Evolutionary conservation across 176 grass and related monocot species (phyloP).

Genomic region (Echinochloa phyllopogon): DNA sequence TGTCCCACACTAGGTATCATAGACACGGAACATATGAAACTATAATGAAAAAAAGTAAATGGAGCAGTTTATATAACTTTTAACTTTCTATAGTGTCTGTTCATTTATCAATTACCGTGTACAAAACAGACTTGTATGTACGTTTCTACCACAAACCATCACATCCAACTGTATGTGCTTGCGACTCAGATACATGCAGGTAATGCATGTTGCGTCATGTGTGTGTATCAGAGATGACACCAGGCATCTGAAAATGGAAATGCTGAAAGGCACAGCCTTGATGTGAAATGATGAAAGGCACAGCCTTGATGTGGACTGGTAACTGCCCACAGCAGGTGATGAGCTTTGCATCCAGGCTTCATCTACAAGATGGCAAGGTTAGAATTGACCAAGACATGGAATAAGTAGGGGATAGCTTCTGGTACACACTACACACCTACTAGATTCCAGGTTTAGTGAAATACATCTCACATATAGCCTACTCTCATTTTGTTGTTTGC

Average conservation of each 20-base stretch:
- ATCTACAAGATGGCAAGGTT: slow-evolving; percentile 45
- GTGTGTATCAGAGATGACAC: slow-evolving; percentile 42
- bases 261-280: slow-evolving; percentile 43
- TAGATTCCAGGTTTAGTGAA: slow-evolving; percentile 38
- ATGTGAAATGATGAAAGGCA: slow-evolving; percentile 41
- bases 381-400: slow-evolving; percentile 59
- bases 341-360: slow-evolving; percentile 48
- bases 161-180: slow-evolving; percentile 2
- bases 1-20: slow-evolving; percentile 29
- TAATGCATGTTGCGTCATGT: slow-evolving; percentile 10
- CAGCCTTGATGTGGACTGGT: slow-evolving; percentile 74
- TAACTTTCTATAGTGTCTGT: slow-evolving; percentile 5
- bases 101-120: not conserved
- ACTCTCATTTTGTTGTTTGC: slow-evolving; percentile 32
- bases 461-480: slow-evolving; percentile 33
- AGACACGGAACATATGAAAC: not conserved
- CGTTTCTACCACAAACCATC: not conserved
- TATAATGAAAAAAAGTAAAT: not conserved
- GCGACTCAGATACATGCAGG: not conserved
- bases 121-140: not conserved
- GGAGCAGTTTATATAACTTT: not conserved
- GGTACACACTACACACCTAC: slow-evolving; percentile 54
- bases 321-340: slow-evolving; percentile 63
- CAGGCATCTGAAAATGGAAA: slow-evolving; percentile 36
- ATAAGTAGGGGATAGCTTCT: slow-evolving; percentile 39